Evolutionary conservation across 1,139 yeast genomes (phyloP).

Genomic region (Wickerhamiella infanticola): DNA sequence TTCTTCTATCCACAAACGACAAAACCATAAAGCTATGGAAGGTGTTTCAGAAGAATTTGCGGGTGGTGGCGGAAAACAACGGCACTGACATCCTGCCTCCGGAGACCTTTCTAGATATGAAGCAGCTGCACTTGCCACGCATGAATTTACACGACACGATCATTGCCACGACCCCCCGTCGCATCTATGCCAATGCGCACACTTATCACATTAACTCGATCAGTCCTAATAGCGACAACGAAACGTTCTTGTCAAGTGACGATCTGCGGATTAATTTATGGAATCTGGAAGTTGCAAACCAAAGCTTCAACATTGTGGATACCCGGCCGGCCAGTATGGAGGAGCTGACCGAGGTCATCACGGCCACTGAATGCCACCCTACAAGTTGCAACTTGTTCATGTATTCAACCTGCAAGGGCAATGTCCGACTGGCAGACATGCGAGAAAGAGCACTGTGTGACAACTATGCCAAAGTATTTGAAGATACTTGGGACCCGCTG

Average conservation of each 20-base stretch:
- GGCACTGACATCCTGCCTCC: slow-evolving; percentile 32
- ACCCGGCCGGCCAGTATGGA: slow-evolving; percentile 98
- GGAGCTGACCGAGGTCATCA: slow-evolving; percentile 94
- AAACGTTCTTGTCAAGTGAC: slow-evolving; percentile 85
- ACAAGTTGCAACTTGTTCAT: slow-evolving; percentile 80
- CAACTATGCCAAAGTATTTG: slow-evolving; percentile 70
- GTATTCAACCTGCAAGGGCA: slow-evolving; percentile 95
- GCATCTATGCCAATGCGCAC: slow-evolving; percentile 88
- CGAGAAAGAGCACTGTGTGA: slow-evolving; percentile 91
- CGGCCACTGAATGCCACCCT: slow-evolving; percentile 97
- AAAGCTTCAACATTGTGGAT: slow-evolving; percentile 87
- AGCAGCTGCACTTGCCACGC: slow-evolving; percentile 59
- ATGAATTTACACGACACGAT: slow-evolving; percentile 85
- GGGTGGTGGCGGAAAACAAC: slow-evolving; percentile 84
- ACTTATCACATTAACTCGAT: slow-evolving; percentile 96
- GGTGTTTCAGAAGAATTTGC: slow-evolving; percentile 78
- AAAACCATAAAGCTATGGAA: slow-evolving; percentile 98
- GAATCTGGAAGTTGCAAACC: slow-evolving; percentile 91
- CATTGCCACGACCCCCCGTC: slow-evolving; percentile 87
- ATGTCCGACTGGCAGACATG: slow-evolving; percentile 93
- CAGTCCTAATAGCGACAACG: slow-evolving; percentile 89
- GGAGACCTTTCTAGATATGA: slow-evolving; percentile 16
- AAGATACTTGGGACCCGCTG: slow-evolving; percentile 85
- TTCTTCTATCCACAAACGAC: slow-evolving; percentile 82
- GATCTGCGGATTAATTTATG: slow-evolving; percentile 91